Conservation (phyloP, 2,329 filamentous ascomycete species). For the Blumeriella jaapii region DNA sequence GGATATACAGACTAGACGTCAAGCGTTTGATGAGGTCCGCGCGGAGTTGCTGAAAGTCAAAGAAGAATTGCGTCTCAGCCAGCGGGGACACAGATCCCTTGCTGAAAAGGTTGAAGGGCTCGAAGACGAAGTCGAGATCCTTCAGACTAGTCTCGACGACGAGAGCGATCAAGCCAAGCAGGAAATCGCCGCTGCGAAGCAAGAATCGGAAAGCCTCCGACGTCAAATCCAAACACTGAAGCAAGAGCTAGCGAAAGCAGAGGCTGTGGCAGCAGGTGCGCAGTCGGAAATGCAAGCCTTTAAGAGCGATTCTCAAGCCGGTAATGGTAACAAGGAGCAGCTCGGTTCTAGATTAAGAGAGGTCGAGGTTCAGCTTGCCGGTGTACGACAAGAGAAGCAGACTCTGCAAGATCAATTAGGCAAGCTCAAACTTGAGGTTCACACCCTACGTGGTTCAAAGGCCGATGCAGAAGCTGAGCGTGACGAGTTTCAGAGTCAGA, state of each 20-base stretch:
- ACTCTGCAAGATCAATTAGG: constrained; percentile 51
- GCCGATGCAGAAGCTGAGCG: constrained; percentile 52
- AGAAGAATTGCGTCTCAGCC: constrained; percentile 59
- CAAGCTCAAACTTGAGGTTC: constrained; percentile 47
- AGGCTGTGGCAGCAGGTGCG: constrained; percentile 21
- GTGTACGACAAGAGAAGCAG: constrained; percentile 48
- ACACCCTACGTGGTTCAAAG: constrained; percentile 43
- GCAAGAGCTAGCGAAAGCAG: constrained; percentile 25
- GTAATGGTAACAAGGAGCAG: constrained; percentile 35
- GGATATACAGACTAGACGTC: constrained; percentile 56
- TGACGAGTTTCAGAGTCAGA: constrained; percentile 51
- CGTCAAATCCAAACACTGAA: constrained; percentile 32
- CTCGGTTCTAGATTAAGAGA: constrained; percentile 47
- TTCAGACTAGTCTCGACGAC: constrained; percentile 46
- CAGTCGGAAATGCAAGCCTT: constrained; percentile 25
- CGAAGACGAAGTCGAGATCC: constrained; percentile 66
- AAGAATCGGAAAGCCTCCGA: constrained; percentile 31
- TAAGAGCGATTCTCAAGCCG: constrained; percentile 21
- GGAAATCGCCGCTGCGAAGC: constrained; percentile 34
- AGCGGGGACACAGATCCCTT: constrained; percentile 49
- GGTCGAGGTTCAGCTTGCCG: constrained; percentile 44
- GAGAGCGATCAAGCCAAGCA: constrained; percentile 48
- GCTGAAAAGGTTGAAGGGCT: constrained; percentile 54
- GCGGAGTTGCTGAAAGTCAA: constrained; percentile 53
- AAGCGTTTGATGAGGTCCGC: constrained; percentile 52